A percentile compares a stretch with the other conserved stretches of the same genome.
These are phyloP conservation scores for Daldinia vernicosa DNA, from an alignment of 495 filamentous ascomycete species.

Conservation along the genomic window DNA sequence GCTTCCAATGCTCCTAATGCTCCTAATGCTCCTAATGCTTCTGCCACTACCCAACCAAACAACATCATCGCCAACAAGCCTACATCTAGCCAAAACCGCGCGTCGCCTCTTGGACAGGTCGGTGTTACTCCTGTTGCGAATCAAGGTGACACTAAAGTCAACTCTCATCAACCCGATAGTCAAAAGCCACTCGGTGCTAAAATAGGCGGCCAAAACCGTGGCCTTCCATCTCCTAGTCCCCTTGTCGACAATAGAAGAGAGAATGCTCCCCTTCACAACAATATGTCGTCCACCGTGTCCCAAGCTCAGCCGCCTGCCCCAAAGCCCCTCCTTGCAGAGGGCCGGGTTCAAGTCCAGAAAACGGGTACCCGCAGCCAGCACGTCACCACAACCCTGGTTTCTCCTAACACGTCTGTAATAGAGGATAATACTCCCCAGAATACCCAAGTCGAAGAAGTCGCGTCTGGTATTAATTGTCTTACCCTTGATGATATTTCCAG, in stretches of 20 bases:
- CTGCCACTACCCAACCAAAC: slow-evolving; percentile 20
- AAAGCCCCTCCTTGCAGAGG: slow-evolving; percentile 30
- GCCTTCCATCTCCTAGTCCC: background rate
- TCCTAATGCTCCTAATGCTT: background rate
- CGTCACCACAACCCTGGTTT: slow-evolving; percentile 11
- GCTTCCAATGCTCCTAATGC: background rate
- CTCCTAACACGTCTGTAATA: slow-evolving; percentile 11
- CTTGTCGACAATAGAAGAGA: slow-evolving; percentile 25
- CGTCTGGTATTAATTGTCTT: slow-evolving; percentile 19
- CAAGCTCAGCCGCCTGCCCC: slow-evolving; percentile 18
- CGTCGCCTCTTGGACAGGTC: slow-evolving; percentile 16
- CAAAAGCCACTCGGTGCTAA: slow-evolving; percentile 22
- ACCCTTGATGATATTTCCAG: slow-evolving; percentile 22
- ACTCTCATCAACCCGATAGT: slow-evolving; percentile 14
- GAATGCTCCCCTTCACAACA: slow-evolving; percentile 25
- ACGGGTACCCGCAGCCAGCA: slow-evolving; percentile 44
- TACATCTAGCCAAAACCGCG: slow-evolving; percentile 6
- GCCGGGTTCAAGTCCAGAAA: slow-evolving; percentile 30
- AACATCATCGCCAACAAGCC: slow-evolving; percentile 10
- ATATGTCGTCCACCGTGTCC: slow-evolving; percentile 2
- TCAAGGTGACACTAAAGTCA: slow-evolving; percentile 21
- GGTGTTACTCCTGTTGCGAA: slow-evolving; percentile 35
- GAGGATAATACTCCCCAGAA: slow-evolving; percentile 7
- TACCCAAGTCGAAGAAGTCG: slow-evolving; percentile 11
- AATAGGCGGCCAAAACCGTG: slow-evolving; percentile 4